Percentiles rank a stretch among this genome's conserved stretches.
phyloP scores from a whole-genome alignment of 305 asterid species.

The Fraxinus latifolia region DNA sequence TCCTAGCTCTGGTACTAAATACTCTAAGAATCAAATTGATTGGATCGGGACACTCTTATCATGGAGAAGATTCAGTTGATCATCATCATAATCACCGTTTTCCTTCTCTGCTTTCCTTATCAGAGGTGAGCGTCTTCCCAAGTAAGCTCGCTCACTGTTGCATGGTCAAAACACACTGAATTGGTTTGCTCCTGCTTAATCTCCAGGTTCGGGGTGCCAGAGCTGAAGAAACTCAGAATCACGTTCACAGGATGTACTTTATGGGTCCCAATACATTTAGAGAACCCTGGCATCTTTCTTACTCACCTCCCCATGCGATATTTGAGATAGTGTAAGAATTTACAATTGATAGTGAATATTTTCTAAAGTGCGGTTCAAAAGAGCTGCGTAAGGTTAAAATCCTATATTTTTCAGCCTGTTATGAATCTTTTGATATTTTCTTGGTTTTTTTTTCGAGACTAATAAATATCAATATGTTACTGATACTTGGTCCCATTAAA shows the following conservation, averaged over 20 bases:
- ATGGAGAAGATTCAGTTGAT: slow-evolving; percentile 52
- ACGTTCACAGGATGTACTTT: slow-evolving; percentile 91
- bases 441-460: background rate
- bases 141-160: slow-evolving; percentile 12
- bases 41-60: slow-evolving; percentile 62
- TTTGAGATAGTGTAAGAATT: slow-evolving; percentile 82
- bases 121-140: slow-evolving; percentile 58
- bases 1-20: slow-evolving; percentile 62
- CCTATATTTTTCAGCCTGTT: background rate
- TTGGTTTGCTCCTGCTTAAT: slow-evolving; percentile 11
- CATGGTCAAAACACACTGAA: background rate
- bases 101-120: slow-evolving; percentile 85
- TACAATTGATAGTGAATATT: slow-evolving; percentile 7
- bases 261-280: slow-evolving; percentile 96
- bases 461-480: background rate
- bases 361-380: slow-evolving; percentile 4
- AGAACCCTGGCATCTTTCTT: slow-evolving; percentile 98
- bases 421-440: background rate
- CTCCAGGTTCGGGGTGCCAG: slow-evolving; percentile 82
- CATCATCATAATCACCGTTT: slow-evolving; percentile 65
- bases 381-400: slow-evolving; percentile 18
- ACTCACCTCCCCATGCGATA: slow-evolving; percentile 83
- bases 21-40: slow-evolving; percentile 69
- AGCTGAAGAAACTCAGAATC: slow-evolving; percentile 83
- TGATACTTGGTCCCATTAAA: slow-evolving; percentile 16